These are phyloP conservation scores for Vitis hybrid DNA, from an alignment of 177 flowering plant species.

Conservation along the genomic window DNA sequence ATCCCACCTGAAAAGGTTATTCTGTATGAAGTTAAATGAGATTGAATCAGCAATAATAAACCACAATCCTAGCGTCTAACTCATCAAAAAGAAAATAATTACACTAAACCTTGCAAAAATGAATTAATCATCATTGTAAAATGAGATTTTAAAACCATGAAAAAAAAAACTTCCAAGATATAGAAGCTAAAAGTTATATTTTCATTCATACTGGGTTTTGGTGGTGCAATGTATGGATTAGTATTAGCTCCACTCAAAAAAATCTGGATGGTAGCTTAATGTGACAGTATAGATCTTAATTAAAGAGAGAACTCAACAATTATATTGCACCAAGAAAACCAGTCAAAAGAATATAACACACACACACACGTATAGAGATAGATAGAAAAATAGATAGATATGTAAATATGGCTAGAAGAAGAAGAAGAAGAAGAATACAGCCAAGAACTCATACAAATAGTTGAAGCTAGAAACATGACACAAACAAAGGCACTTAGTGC, in stretches of 20 bases:
- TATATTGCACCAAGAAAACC: too few species aligned
- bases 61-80: not conserved
- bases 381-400: too few species aligned
- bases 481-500: too few species aligned
- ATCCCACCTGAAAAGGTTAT: conserved; percentile 68
- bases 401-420: too few species aligned
- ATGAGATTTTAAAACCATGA: too few species aligned
- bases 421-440: too few species aligned
- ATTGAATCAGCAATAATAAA: not conserved
- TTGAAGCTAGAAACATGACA: too few species aligned
- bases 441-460: too few species aligned
- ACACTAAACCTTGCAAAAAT: not conserved
- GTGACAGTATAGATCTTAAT: not conserved
- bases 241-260: not conserved
- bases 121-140: not conserved
- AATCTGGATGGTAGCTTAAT: not conserved
- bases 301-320: not conserved
- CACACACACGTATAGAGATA: too few species aligned
- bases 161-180: not conserved
- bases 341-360: too few species aligned
- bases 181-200: not conserved
- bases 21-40: not conserved
- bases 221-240: not conserved
- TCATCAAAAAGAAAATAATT: not conserved
- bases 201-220: not conserved